These are phyloP conservation scores for Mortierella sp. DNA, from an alignment of 371 early-diverging fungal species.

Conservation along the genomic window DNA sequence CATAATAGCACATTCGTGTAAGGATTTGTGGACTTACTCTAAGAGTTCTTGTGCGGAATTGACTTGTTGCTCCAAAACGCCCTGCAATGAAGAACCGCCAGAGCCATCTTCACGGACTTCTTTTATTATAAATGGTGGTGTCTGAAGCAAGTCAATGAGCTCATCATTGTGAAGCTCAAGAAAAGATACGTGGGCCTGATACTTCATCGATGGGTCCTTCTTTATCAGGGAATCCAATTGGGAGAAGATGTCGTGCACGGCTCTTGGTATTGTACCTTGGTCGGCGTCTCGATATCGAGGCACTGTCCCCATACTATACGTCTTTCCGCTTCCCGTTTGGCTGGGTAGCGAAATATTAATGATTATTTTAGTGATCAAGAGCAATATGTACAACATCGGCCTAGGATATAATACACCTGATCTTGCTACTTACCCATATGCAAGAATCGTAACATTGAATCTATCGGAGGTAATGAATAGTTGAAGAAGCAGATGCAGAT, in stretches of 20 bases:
- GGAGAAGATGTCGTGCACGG: conserved; percentile 77
- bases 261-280: conserved; percentile 82
- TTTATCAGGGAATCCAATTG: conserved; percentile 56
- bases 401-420: not conserved
- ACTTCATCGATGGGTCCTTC: conserved; percentile 59
- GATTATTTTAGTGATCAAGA: conserved; percentile 4
- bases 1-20: not conserved
- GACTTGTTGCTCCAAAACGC: conserved; percentile 88
- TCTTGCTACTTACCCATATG: conserved; percentile 87
- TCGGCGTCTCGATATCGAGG: conserved; percentile 58
- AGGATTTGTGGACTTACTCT: conserved; percentile 44
- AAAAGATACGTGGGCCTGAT: conserved; percentile 80
- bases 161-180: conserved; percentile 99
- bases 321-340: conserved; percentile 85
- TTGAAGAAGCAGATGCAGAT: too few relatives aligned
- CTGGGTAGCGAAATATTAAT: too few relatives aligned
- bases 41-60: conserved; percentile 82
- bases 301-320: conserved; percentile 93
- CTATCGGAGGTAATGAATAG: conserved; percentile 37
- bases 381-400: conserved; percentile 7
- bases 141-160: conserved; percentile 84
- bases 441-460: conserved; percentile 93
- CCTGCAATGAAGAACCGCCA: conserved; percentile 92
- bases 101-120: conserved; percentile 91
- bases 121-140: conserved; percentile 59